Evolutionary conservation across 2,329 filamentous ascomycete genomes (phyloP), one percentile per base, ranked within the genome.

Genomic region (Trichoderma koningiopsis): DNA sequence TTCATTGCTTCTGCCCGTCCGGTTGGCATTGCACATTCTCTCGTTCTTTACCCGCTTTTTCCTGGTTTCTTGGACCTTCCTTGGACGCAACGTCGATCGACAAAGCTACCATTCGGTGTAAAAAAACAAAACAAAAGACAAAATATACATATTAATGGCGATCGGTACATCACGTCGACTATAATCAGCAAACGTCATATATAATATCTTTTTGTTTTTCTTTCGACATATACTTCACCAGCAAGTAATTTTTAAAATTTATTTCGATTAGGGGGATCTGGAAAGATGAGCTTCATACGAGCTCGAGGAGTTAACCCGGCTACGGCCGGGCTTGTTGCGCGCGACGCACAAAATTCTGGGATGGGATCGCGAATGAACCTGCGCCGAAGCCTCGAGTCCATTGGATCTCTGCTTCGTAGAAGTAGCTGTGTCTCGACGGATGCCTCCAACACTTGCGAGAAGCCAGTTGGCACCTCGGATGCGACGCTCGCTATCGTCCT

Each of bases 401-500:
- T 72, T n/a, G 64, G 63, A 43, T 49, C 68, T 52, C 59, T 73
- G 68, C 72, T 72, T 57, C 59, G 70, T 37, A 70, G 69, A 35
- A 31, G 35, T 8, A 40, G 67, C 5, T 72, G 71, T 69, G 47
- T 52, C 19, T 35, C 31, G 63, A 49, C 70, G 52, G 37, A 43
- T 57, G 72, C 56, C 55, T 74, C 73, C 29, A 81, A 84, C 69
- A 80, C 82, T 4, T 91, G 89, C 76, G 87, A 91, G 74, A 91
- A 89, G 76, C 85, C 88, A 0, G 81, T 84, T 40, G 84, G 83
- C 69, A 79, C 81, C 52, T 83, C 81, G 53, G 83, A 85, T n/a
- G 86, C 87, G 62, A 89, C 87, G 4, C 73, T 94, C 55, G 87
- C 90, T 7, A 91, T 96, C 72, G 85, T 87, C 52, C 81, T 94